Conservation (phyloP, 805 yeast species). For the Wickerhamiella alocasiicola region DNA sequence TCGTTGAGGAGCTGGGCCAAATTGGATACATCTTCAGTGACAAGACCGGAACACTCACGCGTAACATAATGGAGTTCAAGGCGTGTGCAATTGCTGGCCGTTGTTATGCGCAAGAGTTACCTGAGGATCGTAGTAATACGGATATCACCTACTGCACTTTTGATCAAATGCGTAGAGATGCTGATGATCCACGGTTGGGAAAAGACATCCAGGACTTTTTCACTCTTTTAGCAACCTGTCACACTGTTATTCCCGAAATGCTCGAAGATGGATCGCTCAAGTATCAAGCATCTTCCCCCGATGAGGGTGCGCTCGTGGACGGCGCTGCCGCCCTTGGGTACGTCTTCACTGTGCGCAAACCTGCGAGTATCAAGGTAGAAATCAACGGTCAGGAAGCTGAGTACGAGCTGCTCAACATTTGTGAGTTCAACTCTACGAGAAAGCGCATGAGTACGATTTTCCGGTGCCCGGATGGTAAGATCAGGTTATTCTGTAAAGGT, state of each 20-base stretch:
- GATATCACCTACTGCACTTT: conserved; percentile 72
- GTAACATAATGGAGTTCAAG: conserved; percentile 94
- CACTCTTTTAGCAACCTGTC: conserved; percentile 80
- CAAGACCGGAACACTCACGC: conserved; percentile 91
- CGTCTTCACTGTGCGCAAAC: conserved; percentile 72
- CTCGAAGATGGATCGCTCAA: conserved; percentile 43
- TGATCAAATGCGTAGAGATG: conserved; percentile 40
- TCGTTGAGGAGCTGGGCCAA: conserved; percentile 96
- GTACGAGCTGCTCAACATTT: conserved; percentile 74
- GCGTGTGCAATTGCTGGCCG: conserved; percentile 87
- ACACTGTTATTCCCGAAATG: conserved; percentile 91
- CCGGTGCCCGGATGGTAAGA: conserved; percentile 86
- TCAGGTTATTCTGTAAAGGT: conserved; percentile 85
- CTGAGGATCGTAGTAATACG: conserved; percentile 72
- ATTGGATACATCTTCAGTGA: conserved; percentile 93
- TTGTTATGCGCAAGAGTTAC: conserved; percentile 76
- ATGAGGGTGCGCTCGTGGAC: conserved; percentile 95
- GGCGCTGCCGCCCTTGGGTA: conserved; percentile 90
- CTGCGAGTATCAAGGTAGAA: conserved; percentile 62
- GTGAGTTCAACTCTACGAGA: conserved; percentile 95
- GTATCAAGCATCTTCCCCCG: conserved; percentile 98
- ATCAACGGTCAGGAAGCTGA: conserved; percentile 40
- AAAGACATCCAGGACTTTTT: conserved; percentile 59
- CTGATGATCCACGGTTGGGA: conserved; percentile 34
- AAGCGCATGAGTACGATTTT: conserved; percentile 95